Evolutionary conservation across 2,329 filamentous ascomycete species (phyloP).

Genomic region (Fusarium sp.): DNA sequence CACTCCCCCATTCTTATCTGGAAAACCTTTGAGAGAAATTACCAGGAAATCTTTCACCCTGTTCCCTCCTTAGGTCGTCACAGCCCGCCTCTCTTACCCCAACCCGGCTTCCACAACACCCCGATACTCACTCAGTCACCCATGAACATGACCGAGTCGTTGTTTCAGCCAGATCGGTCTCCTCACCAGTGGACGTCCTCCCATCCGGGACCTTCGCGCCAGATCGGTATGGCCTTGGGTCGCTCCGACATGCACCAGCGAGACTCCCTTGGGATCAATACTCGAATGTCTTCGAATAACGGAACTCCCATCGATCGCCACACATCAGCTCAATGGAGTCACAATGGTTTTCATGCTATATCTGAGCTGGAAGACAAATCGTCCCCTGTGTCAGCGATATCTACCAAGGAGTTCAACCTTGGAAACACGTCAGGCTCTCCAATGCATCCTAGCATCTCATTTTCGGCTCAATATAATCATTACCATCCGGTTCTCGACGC

Average conservation of each 20-base stretch:
- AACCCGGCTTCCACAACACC: neutral
- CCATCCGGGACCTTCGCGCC: neutral
- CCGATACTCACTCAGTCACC: neutral
- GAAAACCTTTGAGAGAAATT: neutral
- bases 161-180: neutral
- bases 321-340: neutral
- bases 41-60: neutral
- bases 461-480: neutral
- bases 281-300: neutral
- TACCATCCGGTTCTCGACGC: neutral
- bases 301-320: neutral
- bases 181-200: neutral
- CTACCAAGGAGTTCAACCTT: neutral
- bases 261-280: neutral
- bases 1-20: neutral
- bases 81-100: neutral
- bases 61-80: no score
- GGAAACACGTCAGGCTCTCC: neutral
- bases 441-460: neutral
- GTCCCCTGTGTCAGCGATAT: neutral
- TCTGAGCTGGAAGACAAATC: neutral
- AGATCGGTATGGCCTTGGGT: neutral
- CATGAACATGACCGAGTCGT: neutral
- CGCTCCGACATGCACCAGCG: neutral
- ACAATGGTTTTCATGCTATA: neutral